phyloP scores from a whole-genome alignment of 257 asterid genomes.

The Solanum habrochaites region DNA sequence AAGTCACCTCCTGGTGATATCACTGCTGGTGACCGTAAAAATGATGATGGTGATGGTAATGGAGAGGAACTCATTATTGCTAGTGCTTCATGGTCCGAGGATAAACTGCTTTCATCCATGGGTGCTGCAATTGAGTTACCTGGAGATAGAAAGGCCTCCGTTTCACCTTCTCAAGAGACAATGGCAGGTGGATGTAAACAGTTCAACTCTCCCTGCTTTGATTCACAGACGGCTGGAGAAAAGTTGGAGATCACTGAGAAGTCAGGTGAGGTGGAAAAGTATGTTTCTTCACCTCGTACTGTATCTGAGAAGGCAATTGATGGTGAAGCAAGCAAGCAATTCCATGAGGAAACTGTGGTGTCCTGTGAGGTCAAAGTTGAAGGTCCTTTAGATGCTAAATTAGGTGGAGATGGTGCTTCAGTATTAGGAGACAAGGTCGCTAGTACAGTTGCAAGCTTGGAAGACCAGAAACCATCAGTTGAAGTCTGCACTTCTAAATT shows the following conservation, averaged over 20 bases:
- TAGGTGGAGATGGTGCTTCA: constrained; percentile 1
- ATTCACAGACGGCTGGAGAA: constrained; percentile 15
- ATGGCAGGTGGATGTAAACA: constrained; percentile 10
- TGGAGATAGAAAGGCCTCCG: constrained; percentile 14
- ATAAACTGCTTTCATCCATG: constrained; percentile 12
- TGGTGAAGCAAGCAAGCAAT: constrained; percentile 12
- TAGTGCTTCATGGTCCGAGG: constrained; percentile 17
- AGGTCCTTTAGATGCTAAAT: constrained; percentile 10
- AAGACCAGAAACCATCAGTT: constrained; percentile 11
- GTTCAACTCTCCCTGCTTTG: constrained; percentile 4
- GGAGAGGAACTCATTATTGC: constrained; percentile 21
- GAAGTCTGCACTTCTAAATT: constrained; percentile 11
- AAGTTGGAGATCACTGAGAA: constrained; percentile 15
- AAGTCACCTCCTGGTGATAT: constrained; percentile 25
- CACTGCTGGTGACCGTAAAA: constrained; percentile 3
- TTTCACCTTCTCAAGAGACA: constrained; percentile 20
- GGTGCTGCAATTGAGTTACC: constrained; percentile 8
- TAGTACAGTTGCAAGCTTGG: constrained; percentile 1
- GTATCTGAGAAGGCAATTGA: constrained; percentile 14
- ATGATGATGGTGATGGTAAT: constrained; percentile 19
- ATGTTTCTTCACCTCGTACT: constrained; percentile 7
- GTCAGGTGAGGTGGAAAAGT: constrained; percentile 14
- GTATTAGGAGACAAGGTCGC: constrained; percentile 7
- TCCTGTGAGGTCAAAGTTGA: constrained; percentile 2
- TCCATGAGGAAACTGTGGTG: constrained; percentile 13